phyloP scores from a whole-genome alignment of 2,329 filamentous ascomycete species.

The Monilinia aucupariae region DNA sequence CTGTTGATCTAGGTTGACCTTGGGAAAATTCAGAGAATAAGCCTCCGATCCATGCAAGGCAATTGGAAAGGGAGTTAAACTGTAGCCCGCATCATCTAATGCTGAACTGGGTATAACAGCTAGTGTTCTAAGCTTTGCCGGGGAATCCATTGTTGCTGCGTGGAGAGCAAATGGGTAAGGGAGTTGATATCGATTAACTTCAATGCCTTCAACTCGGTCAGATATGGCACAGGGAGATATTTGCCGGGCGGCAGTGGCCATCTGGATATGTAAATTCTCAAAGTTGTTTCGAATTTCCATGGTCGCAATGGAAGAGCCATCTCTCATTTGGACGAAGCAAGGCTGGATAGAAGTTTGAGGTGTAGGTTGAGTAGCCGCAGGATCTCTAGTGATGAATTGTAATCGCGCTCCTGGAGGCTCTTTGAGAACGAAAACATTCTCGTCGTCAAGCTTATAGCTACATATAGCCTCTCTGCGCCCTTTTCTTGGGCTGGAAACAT shows the following conservation, averaged over 20 bases:
- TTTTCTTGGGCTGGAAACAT: background rate
- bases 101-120: background rate
- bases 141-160: background rate
- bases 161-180: background rate
- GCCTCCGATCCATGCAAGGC: background rate
- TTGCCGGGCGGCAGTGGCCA: background rate
- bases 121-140: background rate
- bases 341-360: background rate
- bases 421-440: background rate
- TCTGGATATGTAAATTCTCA: background rate
- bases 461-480: background rate
- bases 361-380: background rate
- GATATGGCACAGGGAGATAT: background rate
- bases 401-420: background rate
- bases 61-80: background rate
- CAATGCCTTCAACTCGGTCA: background rate
- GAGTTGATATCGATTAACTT: background rate
- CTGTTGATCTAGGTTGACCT: background rate
- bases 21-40: background rate
- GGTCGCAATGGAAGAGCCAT: background rate
- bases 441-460: background rate
- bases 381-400: rapidly evolving
- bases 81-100: background rate
- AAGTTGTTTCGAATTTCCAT: background rate
- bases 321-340: background rate